Evolutionary conservation across 208 protist genomes (phyloP).

Genomic region (Phytomonas serpens): DNA sequence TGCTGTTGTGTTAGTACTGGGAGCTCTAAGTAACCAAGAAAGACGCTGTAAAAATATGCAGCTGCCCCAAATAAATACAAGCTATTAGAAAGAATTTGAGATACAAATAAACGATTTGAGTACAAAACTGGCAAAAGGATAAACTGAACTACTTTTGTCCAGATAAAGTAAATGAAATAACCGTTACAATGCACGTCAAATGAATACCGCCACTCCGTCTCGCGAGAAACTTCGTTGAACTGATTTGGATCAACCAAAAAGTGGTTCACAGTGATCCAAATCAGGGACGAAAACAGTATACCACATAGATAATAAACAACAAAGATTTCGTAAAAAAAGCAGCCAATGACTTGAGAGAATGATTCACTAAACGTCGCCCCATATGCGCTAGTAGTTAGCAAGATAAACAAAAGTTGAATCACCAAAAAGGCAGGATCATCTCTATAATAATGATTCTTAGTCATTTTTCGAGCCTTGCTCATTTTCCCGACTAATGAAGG

Average conservation of each 20-base stretch:
- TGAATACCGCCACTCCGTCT: conserved; percentile 92
- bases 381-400: conserved; percentile 53
- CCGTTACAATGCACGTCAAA: conserved; percentile 98
- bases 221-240: conserved; percentile 35
- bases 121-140: conserved; percentile 62
- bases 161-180: conserved; percentile 93
- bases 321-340: conserved; percentile 46
- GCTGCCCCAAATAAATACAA: conserved; percentile 49
- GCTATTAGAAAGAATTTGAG: conserved; percentile 41
- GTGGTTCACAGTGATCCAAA: conserved; percentile 55
- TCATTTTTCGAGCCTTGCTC: conserved; percentile 88
- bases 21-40: conserved; percentile 90
- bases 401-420: conserved; percentile 82
- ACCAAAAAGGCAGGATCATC: conserved; percentile 96
- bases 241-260: conserved; percentile 11
- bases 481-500: conserved; percentile 84
- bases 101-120: conserved; percentile 5
- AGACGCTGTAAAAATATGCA: conserved; percentile 88
- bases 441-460: conserved; percentile 95
- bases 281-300: conserved; percentile 52
- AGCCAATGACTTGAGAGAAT: conserved; percentile 16
- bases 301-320: conserved; percentile 73
- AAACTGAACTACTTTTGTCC: conserved; percentile 87
- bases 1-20: conserved; percentile 81
- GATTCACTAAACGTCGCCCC: conserved; percentile 22